Evolutionary conservation across 1,139 yeast genomes (phyloP).

Genomic region (Diutina sp.): DNA sequence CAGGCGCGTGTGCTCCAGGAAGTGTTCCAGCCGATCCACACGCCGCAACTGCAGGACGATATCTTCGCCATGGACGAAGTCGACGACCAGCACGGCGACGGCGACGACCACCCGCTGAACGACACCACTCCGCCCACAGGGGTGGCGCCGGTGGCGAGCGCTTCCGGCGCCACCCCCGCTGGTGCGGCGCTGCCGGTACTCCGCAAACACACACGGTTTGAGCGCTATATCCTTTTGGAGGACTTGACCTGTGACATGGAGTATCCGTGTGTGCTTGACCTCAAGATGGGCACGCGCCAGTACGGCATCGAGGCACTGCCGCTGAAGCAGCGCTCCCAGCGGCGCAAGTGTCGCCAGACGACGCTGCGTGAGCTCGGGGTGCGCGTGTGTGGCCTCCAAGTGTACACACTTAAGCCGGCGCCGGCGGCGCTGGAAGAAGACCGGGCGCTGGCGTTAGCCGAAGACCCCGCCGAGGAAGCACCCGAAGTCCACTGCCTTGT

Average conservation of each 20-base stretch:
- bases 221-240: constrained; percentile 78
- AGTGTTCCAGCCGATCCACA: constrained; percentile 19
- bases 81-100: constrained; percentile 6
- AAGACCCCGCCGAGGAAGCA: background rate
- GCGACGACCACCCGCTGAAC: background rate
- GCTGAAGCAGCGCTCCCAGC: constrained; percentile 67
- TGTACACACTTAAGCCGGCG: constrained; percentile 40
- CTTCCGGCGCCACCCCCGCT: constrained; percentile 3
- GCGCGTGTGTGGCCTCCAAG: constrained; percentile 90
- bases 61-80: constrained; percentile 24
- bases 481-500: constrained; percentile 35
- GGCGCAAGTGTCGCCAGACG: constrained; percentile 67
- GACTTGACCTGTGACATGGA: constrained; percentile 77
- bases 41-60: constrained; percentile 11
- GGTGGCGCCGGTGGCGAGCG: background rate
- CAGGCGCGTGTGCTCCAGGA: constrained; percentile 28
- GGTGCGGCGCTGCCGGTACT: constrained; percentile 6
- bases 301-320: constrained; percentile 85
- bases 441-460: background rate
- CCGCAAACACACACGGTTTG: constrained; percentile 43
- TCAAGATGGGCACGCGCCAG: constrained; percentile 97
- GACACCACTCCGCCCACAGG: background rate
- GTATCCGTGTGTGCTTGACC: constrained; percentile 83
- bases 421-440: background rate
- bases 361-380: constrained; percentile 81